phyloP scores from a whole-genome alignment of 371 early-diverging fungal species.

The Smittium mucronatum region DNA sequence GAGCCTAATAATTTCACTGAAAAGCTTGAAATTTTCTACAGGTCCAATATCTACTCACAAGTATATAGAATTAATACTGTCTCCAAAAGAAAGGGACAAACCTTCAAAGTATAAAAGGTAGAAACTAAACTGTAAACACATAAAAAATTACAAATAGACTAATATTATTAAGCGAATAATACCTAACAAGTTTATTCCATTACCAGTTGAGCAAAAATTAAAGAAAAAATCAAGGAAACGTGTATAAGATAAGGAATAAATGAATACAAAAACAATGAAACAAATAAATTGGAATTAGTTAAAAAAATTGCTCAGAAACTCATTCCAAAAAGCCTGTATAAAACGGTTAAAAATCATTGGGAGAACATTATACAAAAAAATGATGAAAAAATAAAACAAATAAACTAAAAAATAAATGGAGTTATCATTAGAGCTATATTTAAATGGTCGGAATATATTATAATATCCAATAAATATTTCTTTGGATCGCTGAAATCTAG shows the following conservation, averaged over 20 bases:
- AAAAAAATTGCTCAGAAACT: background rate
- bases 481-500: conserved; percentile 1
- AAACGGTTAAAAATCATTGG: background rate
- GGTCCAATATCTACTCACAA: background rate
- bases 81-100: background rate
- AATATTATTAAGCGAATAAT: background rate
- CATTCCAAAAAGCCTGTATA: background rate
- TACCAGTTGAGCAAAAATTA: background rate
- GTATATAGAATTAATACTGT: background rate
- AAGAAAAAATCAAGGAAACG: conserved; percentile 1
- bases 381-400: background rate
- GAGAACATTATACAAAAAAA: background rate
- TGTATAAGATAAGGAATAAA: background rate
- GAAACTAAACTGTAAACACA: background rate
- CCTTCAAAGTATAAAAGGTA: background rate
- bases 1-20: background rate
- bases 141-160: background rate
- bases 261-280: background rate
- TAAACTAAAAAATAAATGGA: background rate
- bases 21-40: no score
- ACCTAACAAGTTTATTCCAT: background rate
- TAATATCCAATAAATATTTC: conserved; percentile 10
- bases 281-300: background rate
- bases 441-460: background rate
- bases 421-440: background rate